These are phyloP conservation scores for Trichosporon inkin DNA, from an alignment of 1,284 basidiomycete species.

Conservation along the genomic window DNA sequence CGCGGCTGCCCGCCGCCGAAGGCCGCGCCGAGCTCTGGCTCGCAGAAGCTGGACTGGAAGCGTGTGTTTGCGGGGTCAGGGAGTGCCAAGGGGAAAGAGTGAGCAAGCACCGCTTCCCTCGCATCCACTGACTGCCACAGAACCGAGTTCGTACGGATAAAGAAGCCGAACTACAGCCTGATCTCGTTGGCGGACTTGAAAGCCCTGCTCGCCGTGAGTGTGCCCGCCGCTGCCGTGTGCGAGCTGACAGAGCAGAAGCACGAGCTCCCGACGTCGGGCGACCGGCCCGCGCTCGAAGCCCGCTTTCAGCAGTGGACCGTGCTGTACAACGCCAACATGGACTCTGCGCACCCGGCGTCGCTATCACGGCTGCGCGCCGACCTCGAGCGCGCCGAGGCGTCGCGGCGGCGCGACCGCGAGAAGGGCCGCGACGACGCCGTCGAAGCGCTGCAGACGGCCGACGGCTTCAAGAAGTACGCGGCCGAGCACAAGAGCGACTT, in stretches of 20 bases:
- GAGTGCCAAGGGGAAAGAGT: constrained; percentile 23
- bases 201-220: constrained; percentile 31
- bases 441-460: constrained; percentile 32
- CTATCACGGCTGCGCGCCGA: constrained; percentile 41
- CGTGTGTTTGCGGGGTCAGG: constrained; percentile 44
- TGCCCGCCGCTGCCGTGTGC: no score
- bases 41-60: constrained; percentile 47
- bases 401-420: constrained; percentile 39
- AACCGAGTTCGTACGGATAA: constrained; percentile 39
- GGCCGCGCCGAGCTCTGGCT: constrained; percentile 22
- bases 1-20: constrained; percentile 43
- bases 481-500: constrained; percentile 39
- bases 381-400: constrained; percentile 34
- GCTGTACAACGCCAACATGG: constrained; percentile 45
- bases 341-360: constrained; percentile 31
- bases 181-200: constrained; percentile 39
- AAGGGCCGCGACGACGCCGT: constrained; percentile 38
- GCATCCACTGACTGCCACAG: constrained; percentile 23
- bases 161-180: constrained; percentile 48
- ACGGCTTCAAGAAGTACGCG: constrained; percentile 39
- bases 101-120: not conserved
- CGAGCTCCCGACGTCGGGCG: constrained; percentile 40
- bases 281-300: constrained; percentile 33
- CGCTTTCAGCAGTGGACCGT: constrained; percentile 49
- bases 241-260: constrained; percentile 30